phyloP scores from a whole-genome alignment of 257 asterid species.

The Solanum piurae region DNA sequence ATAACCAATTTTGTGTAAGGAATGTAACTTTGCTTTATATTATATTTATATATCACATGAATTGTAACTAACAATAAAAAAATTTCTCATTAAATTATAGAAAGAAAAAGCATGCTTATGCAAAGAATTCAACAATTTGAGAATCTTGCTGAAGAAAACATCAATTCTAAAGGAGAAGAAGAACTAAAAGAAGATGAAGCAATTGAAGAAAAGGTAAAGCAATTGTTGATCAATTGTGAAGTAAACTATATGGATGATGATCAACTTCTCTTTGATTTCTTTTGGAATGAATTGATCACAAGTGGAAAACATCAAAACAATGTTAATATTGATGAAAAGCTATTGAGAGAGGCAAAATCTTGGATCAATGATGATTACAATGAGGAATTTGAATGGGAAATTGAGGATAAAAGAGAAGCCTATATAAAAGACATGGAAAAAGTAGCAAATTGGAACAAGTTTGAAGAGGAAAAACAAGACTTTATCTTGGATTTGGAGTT shows the following conservation, averaged over 20 bases:
- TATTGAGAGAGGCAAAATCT: slow-evolving; percentile 22
- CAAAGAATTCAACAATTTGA: slow-evolving; percentile 16
- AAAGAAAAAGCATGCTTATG: slow-evolving; percentile 21
- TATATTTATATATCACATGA: not conserved
- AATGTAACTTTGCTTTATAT: not conserved
- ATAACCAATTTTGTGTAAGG: not conserved
- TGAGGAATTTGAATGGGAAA: slow-evolving; percentile 43
- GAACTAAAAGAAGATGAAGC: not conserved
- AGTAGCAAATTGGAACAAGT: slow-evolving; percentile 35
- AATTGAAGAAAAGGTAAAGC: slow-evolving; percentile 26
- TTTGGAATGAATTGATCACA: slow-evolving; percentile 24
- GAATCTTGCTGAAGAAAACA: not conserved
- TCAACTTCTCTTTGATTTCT: slow-evolving; percentile 34
- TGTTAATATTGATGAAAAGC: slow-evolving; percentile 8
- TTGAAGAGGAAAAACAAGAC: slow-evolving; percentile 36
- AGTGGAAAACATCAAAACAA: slow-evolving; percentile 1
- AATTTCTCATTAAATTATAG: not conserved
- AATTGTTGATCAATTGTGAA: slow-evolving; percentile 9
- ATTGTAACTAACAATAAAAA: not conserved
- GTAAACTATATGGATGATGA: not conserved
- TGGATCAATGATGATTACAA: slow-evolving; percentile 34
- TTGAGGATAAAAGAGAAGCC: slow-evolving; percentile 24
- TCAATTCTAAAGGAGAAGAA: not conserved
- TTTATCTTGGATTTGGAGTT: slow-evolving; percentile 32
- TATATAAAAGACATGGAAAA: slow-evolving; percentile 52